Conservation (phyloP, 495 filamentous ascomycete species). For the Penicillium cataractarum region DNA sequence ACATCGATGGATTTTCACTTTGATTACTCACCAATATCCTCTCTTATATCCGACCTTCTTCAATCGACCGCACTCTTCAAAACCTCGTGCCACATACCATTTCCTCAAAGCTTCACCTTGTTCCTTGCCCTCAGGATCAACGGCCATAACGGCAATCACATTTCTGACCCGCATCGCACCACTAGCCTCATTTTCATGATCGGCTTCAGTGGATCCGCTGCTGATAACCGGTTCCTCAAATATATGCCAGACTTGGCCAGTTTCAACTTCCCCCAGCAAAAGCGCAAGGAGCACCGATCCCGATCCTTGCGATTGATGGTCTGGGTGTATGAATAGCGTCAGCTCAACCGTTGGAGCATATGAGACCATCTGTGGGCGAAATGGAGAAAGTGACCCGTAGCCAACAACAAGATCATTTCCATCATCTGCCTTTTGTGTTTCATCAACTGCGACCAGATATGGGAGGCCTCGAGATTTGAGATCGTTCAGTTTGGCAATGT, state of each 20-base stretch:
- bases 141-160: conserved; percentile 33
- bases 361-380: conserved; percentile 28
- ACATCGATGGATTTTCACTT: background rate
- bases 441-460: conserved; percentile 31
- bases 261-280: conserved; percentile 13
- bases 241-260: conserved; percentile 8
- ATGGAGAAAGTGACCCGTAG: conserved; percentile 34
- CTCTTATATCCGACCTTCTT: conserved; percentile 30
- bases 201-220: background rate
- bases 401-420: conserved; percentile 25
- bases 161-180: conserved; percentile 22
- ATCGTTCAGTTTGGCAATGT: conserved; percentile 21
- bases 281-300: conserved; percentile 25
- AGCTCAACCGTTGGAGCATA: conserved; percentile 38
- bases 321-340: conserved; percentile 32
- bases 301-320: conserved; percentile 19
- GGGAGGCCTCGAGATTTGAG: conserved; percentile 25
- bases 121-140: conserved; percentile 29
- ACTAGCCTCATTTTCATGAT: background rate
- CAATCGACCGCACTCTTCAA: conserved; percentile 31
- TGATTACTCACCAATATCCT: conserved; percentile 18
- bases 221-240: conserved; percentile 14
- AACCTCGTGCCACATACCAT: conserved; percentile 33
- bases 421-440: conserved; percentile 4
- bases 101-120: conserved; percentile 25